Base-by-base conservation (phyloP, 2,329 filamentous ascomycete genomes). In the Venturia carpophila region DNA sequence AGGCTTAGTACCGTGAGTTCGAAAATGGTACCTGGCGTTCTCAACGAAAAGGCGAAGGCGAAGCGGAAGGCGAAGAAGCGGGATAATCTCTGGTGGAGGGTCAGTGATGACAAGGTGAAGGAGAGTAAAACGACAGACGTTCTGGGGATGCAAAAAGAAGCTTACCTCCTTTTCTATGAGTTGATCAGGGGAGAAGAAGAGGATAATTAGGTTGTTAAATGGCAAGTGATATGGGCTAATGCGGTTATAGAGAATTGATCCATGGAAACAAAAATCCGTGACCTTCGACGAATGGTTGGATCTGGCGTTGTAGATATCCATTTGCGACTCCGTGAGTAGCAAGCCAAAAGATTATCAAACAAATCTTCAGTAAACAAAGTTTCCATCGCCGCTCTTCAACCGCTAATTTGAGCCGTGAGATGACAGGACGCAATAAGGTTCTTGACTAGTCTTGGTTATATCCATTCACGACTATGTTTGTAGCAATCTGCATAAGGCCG, bases 91-190 rank as follows among this genome's bases (percentile, higher is more conserved):
- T 99, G 94, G 94, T 99, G 94, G 94, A 86, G 94, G 43, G 96
- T 99, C 69, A 97, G 92, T 69, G 94, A 99, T 74, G 94, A 99
- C 69, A 96, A 95, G 76, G 86, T 97, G 71, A 94, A 93, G 73
- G 93, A 97, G 76, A 89, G 91, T 69, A 96, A 92, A 79, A 97
- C 92, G 6, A 85, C 83, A 64, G 94, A 99, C 70, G 91, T 99
- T 7, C 76, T 99, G 66, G 86, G 87, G 9, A 96, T 97, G 92
- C 92, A 97, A 77, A 88, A 88, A 71, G 94, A 99, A 76, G 93
- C 97, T 0, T 99, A 99, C 75, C 79, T 99, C 73, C 77, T 99
- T 63, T 99, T 99, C 75, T 99, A 99, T 76, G 93, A 97, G 79
- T 96, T 70, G 89, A 93, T 61, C 43, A 58, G 37, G 13, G 42